phyloP scores from a whole-genome alignment of 2,329 filamentous ascomycete genomes.

The Diaporthe destruens region DNA sequence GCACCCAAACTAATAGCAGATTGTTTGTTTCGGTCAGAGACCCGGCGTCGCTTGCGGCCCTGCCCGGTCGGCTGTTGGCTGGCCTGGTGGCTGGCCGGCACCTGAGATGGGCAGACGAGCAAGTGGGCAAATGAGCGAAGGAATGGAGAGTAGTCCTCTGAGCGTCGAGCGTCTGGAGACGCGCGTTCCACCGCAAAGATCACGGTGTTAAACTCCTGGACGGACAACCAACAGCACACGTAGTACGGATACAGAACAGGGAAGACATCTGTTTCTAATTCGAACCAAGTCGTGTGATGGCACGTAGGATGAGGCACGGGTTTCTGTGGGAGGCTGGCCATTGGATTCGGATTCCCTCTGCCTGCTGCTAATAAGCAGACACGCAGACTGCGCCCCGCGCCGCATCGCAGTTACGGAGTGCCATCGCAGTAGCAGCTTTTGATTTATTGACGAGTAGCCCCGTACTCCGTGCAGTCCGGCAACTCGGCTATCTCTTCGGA shows the following conservation, averaged over 20 bases:
- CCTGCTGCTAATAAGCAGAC: constrained; percentile 28
- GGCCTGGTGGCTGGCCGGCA: not conserved
- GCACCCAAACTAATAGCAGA: constrained; percentile 24
- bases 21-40: constrained; percentile 29
- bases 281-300: not conserved
- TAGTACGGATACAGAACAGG: not conserved
- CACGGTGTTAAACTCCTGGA: not conserved
- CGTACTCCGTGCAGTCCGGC: not conserved
- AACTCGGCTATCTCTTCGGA: constrained; percentile 11
- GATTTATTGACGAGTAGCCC: not conserved
- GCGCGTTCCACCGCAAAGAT: constrained; percentile 14
- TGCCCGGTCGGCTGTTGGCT: not conserved
- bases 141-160: not conserved
- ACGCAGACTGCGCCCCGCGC: not conserved
- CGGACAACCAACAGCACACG: not conserved
- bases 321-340: constrained; percentile 4
- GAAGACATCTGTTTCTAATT: constrained; percentile 9
- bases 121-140: no score
- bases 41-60: constrained; percentile 22
- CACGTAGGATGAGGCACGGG: constrained; percentile 23
- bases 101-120: not conserved
- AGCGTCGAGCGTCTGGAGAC: constrained; percentile 7
- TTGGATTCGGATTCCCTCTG: constrained; percentile 22
- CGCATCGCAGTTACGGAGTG: not conserved
- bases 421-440: not conserved